Evolutionary conservation across 202 grass and related monocot species (phyloP).

Genomic region (Saccharum hybrid): DNA sequence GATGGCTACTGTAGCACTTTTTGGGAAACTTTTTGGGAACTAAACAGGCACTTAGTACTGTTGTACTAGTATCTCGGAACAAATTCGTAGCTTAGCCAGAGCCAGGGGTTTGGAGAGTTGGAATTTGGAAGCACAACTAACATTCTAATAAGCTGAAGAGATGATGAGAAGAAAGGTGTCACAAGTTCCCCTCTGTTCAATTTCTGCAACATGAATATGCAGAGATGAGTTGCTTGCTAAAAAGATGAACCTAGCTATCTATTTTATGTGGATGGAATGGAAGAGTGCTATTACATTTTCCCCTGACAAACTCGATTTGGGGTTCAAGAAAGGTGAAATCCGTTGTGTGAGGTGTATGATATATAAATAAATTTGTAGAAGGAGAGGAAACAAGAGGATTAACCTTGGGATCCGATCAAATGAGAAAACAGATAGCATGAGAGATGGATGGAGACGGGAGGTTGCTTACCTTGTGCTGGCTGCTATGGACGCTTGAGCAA

Average conservation of each 20-base stretch:
- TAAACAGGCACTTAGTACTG: too few species aligned
- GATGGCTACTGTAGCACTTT: too few species aligned
- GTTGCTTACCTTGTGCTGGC: slow-evolving; percentile 33
- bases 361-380: neutral
- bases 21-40: too few species aligned
- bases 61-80: neutral
- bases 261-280: neutral
- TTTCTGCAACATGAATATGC: neutral
- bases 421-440: too few species aligned
- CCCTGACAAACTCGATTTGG: neutral
- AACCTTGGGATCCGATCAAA: neutral
- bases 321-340: neutral
- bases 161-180: neutral
- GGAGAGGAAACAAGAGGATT: neutral
- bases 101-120: neutral
- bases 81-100: neutral
- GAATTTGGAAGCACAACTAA: neutral
- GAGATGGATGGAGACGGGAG: neutral
- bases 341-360: too few species aligned
- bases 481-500: neutral
- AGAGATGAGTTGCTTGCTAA: neutral
- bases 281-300: neutral
- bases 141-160: neutral
- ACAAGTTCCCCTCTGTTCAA: neutral
- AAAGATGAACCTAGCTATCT: neutral